These are phyloP conservation scores for Ceratobasidium sp. DNA, from an alignment of 1,284 basidiomycete species.

Conservation along the genomic window DNA sequence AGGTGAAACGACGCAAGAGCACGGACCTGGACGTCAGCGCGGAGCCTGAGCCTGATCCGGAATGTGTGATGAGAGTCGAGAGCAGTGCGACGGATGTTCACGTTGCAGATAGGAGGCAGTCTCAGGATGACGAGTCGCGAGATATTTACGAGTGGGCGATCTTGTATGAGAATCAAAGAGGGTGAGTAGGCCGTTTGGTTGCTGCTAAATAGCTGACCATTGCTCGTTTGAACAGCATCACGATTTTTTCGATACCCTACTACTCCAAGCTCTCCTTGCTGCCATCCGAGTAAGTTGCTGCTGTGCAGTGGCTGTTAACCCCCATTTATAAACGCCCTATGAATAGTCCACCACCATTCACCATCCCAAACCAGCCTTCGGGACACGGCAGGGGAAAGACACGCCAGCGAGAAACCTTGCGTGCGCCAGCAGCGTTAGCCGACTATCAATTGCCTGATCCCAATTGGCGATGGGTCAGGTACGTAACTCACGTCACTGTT, in stretches of 20 bases:
- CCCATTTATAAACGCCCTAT: constrained; percentile 22
- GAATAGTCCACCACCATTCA: constrained; percentile 68
- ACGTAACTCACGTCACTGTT: constrained; percentile 18
- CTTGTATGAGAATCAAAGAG: constrained; percentile 79
- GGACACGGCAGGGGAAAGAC: constrained; percentile 28
- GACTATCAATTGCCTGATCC: constrained; percentile 81
- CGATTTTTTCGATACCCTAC: constrained; percentile 71
- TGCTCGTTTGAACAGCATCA: constrained; percentile 57
- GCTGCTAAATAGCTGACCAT: constrained; percentile 1
- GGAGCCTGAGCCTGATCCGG: constrained; percentile 14
- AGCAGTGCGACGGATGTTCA: constrained; percentile 9
- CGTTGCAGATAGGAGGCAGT: constrained; percentile 23
- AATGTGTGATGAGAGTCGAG: constrained; percentile 31
- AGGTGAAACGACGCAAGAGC: neutral
- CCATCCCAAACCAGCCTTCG: constrained; percentile 60
- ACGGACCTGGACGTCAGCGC: constrained; percentile 10
- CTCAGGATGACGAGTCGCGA: constrained; percentile 36
- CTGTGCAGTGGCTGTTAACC: neutral
- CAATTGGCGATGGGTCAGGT: constrained; percentile 75
- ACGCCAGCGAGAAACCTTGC: constrained; percentile 47
- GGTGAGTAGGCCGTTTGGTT: constrained; percentile 56
- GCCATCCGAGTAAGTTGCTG: constrained; percentile 59
- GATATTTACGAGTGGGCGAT: constrained; percentile 72
- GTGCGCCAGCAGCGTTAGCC: constrained; percentile 54
- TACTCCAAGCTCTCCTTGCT: constrained; percentile 74